Conservation (phyloP, 495 filamentous ascomycete species). For the Penicillium parvum region DNA sequence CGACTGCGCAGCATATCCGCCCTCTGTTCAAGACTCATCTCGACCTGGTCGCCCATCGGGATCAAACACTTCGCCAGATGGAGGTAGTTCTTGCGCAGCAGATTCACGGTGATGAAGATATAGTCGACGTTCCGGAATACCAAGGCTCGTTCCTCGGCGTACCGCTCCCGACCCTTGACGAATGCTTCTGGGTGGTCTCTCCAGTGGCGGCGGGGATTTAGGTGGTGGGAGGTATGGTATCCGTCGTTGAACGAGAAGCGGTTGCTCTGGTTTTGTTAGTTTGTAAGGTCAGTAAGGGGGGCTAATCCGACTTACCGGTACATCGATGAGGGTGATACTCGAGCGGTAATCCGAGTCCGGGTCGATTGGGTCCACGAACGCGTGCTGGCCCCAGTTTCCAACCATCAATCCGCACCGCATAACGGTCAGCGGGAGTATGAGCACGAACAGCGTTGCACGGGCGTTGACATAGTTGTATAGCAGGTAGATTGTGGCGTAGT, state of each 20-base stretch:
- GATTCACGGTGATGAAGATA: constrained; percentile 58
- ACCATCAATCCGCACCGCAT: constrained; percentile 65
- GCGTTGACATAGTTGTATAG: constrained; percentile 45
- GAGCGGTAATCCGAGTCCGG: constrained; percentile 66
- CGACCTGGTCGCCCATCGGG: constrained; percentile 63
- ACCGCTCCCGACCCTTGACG: constrained; percentile 56
- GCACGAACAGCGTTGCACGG: constrained; percentile 52
- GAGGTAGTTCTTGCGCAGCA: constrained; percentile 59
- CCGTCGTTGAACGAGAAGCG: constrained; percentile 74
- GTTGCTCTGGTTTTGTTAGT: constrained; percentile 51
- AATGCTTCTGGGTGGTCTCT: constrained; percentile 66
- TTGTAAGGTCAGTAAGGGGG: not conserved
- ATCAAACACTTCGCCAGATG: constrained; percentile 61
- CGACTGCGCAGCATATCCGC: constrained; percentile 59
- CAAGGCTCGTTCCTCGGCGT: constrained; percentile 55
- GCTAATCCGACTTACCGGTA: constrained; percentile 49
- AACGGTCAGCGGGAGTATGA: constrained; percentile 55
- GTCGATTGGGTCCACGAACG: constrained; percentile 63
- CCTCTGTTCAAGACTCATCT: constrained; percentile 54
- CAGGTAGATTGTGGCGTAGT: constrained; percentile 45
- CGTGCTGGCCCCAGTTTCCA: constrained; percentile 75
- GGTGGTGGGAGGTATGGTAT: constrained; percentile 73
- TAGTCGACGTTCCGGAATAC: constrained; percentile 72
- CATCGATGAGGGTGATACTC: constrained; percentile 69
- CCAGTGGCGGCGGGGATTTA: constrained; percentile 71